Base-by-base conservation (phyloP, 371 early-diverging fungal species). In the Syncephalastrum monosporum region DNA sequence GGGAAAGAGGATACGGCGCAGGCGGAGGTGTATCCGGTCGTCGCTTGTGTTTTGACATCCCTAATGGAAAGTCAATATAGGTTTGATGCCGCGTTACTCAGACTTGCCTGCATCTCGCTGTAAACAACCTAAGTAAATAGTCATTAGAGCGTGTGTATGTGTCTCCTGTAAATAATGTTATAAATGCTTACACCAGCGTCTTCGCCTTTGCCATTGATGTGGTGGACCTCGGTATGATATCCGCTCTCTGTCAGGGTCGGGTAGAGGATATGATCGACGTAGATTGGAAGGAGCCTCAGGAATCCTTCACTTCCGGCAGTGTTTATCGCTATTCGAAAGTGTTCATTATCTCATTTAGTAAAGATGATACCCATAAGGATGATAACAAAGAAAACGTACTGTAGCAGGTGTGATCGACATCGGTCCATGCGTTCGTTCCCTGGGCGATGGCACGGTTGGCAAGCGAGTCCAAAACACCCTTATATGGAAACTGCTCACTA, bases 381-480 rank as follows among this genome's bases (percentile, higher is more conserved):
- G 43, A 17, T 46, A 50, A 29, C 25, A n/a, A 43, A 17, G 33
- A 38, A 41, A 14, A 38, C 76, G 43, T 72, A 76, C 80, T 85
- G 65, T 85, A 85, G 47, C 82, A 82, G 4, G 85, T 85, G 48
- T 85, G 85, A 59, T 80, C 80, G 2, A 77, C 75, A 59, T 75
- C 82, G 15, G 82, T 82, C 84, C 84, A 85, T 5, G 88, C 88
- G 59, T 88, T 88, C 8, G 88, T 88, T 23, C 88, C 86, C 65
- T 84, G 82, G 6, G 88, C 85, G 53, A 84, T 71, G 16, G 88
- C 83, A 15, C 85, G 75, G 64, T 88, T 88, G 24, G 88, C 88
- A 16, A 88, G 73, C 8, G 82, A 76, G 65, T 88, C 88, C 47
- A 88, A 71, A 1, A 88, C 88, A 38, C 87, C 85, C 74, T 88